These are phyloP conservation scores for Phytophthora ramorum DNA, from an alignment of 352 stramenopile species.

Conservation along the genomic window DNA sequence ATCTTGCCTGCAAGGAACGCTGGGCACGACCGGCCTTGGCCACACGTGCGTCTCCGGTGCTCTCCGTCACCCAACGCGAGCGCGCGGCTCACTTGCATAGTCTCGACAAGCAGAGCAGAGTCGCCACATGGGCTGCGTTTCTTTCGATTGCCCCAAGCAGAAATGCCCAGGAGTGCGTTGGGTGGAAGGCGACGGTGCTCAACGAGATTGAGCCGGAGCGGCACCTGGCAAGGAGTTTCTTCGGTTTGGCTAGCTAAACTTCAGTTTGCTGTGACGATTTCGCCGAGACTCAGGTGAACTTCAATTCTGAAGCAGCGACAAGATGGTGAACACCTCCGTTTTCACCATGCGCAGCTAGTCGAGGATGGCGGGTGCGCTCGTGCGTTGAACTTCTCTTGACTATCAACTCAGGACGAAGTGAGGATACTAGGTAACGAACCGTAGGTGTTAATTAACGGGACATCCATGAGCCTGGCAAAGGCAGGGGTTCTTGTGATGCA, in stretches of 20 bases:
- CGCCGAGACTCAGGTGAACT: conserved; percentile 1
- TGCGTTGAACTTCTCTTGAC: no score
- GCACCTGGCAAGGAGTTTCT: no score
- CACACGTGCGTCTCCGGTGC: conserved; percentile 3
- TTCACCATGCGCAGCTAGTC: not conserved
- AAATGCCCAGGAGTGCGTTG: conserved; percentile 4
- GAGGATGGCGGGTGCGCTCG: no score
- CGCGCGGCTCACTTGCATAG: conserved; percentile 14
- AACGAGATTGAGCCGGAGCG: not conserved
- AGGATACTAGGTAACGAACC: no score
- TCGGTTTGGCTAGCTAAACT: not conserved
- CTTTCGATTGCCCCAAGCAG: conserved; percentile 17
- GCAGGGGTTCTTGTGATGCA: not conserved
- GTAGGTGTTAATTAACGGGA: no score
- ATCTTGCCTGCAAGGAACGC: conserved; percentile 27
- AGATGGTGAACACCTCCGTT: conserved; percentile 16
- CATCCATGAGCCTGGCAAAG: no score
- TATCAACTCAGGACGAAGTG: no score
- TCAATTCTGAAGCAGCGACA: conserved; percentile 24
- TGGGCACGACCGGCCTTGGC: conserved; percentile 2
- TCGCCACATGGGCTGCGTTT: conserved; percentile 25
- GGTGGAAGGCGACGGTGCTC: not conserved
- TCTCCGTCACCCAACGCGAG: conserved; percentile 19
- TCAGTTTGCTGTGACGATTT: not conserved
- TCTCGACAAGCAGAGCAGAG: conserved; percentile 20